Conservation (phyloP, 129 eudicot species). For the Artemisia argyi region DNA sequence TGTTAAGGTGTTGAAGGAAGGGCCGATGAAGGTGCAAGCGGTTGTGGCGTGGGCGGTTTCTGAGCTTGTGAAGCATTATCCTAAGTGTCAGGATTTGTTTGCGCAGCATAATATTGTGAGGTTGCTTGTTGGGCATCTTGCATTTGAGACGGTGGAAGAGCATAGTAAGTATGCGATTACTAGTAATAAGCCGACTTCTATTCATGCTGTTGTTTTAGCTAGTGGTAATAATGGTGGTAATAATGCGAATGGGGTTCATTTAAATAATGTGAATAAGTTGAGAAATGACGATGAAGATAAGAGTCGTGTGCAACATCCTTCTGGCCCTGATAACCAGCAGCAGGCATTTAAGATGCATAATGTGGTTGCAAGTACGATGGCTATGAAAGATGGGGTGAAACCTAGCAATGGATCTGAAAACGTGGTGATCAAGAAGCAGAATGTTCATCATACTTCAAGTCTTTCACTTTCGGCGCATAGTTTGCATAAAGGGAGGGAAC, state of each 20-base stretch:
- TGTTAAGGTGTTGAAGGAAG: constrained; percentile 47
- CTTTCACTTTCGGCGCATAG: constrained; percentile 22
- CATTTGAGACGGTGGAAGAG: constrained; percentile 50
- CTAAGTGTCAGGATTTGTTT: constrained; percentile 40
- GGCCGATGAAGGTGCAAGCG: constrained; percentile 48
- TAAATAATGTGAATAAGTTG: not conserved
- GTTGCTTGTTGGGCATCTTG: constrained; percentile 47
- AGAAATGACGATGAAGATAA: constrained; percentile 28
- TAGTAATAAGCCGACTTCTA: constrained; percentile 35
- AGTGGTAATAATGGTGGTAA: constrained; percentile 24
- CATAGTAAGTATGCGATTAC: constrained; percentile 54
- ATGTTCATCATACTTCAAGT: constrained; percentile 29
- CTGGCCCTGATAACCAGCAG: constrained; percentile 28
- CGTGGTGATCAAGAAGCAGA: constrained; percentile 23
- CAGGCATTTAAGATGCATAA: constrained; percentile 36
- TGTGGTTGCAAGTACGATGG: constrained; percentile 46
- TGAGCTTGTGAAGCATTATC: constrained; percentile 38
- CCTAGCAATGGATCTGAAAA: constrained; percentile 26
- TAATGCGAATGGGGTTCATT: constrained; percentile 15
- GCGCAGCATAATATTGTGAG: constrained; percentile 45
- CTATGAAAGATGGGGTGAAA: constrained; percentile 27
- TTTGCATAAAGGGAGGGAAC: constrained; percentile 44
- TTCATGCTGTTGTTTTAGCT: constrained; percentile 47
- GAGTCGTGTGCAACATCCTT: constrained; percentile 32
- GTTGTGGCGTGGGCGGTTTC: constrained; percentile 58